Evolutionary conservation across 768 basidiomycete genomes (phyloP).

Genomic region (Mrakia blollopis): DNA sequence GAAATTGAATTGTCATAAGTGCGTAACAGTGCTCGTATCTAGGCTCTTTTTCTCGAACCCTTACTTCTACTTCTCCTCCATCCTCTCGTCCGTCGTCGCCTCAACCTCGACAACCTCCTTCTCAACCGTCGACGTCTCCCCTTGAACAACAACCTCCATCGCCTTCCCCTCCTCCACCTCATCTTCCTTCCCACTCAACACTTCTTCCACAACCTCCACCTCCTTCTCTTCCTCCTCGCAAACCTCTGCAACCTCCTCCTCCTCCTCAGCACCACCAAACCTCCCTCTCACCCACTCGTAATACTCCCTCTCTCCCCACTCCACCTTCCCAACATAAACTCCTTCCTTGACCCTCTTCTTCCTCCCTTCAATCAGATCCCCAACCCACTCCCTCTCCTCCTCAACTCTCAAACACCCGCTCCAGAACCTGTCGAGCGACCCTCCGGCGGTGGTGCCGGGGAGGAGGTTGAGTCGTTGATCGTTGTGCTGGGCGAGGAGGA

Average conservation of each 20-base stretch:
- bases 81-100: too few relatives aligned
- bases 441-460: conserved; percentile 6
- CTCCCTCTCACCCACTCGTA: neutral
- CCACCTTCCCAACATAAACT: neutral
- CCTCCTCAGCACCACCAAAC: neutral
- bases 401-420: neutral
- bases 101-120: too few relatives aligned
- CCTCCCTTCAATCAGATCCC: neutral
- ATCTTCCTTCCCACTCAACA: neutral
- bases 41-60: too few relatives aligned
- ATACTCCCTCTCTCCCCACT: neutral
- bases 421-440: conserved; percentile 11
- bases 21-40: too few relatives aligned
- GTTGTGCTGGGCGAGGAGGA: conserved; percentile 25
- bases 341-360: neutral
- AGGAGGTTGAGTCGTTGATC: conserved; percentile 6
- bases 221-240: neutral
- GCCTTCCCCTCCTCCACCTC: neutral
- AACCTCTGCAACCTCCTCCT: neutral
- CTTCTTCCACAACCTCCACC: neutral
- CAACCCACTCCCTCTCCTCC: neutral
- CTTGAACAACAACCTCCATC: neutral
- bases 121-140: neutral
- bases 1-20: too few relatives aligned
- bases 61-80: too few relatives aligned